Evolutionary conservation across 495 filamentous ascomycete genomes (phyloP).

Genomic region (Xylaria curta): DNA sequence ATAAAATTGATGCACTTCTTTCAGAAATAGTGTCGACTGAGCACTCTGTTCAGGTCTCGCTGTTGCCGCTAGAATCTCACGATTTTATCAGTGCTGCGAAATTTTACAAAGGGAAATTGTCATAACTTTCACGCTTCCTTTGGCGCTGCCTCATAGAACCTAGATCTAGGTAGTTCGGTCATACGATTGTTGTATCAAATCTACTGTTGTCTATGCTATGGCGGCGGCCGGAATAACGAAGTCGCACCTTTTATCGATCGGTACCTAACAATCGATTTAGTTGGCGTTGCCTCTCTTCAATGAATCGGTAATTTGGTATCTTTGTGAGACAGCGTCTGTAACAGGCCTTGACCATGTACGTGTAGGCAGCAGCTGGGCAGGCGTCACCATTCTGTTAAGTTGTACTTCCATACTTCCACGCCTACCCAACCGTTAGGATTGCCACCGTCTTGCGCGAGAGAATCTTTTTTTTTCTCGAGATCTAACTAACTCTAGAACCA

Average conservation of each 20-base stretch:
- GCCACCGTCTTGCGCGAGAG: conserved; percentile 6
- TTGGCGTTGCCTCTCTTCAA: background rate
- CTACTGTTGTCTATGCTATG: background rate
- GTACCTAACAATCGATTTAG: background rate
- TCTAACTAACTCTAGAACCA: conserved; percentile 10
- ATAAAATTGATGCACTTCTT: background rate
- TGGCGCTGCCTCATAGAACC: background rate
- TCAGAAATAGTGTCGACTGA: background rate
- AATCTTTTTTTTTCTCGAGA: background rate
- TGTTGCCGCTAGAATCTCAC: background rate
- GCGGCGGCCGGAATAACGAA: background rate
- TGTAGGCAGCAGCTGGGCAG: background rate
- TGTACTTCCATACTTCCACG: conserved; percentile 1
- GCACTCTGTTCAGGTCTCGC: background rate
- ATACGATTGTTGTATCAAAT: background rate
- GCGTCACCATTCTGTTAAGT: background rate
- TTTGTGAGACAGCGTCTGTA: background rate
- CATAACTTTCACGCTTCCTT: background rate
- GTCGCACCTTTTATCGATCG: background rate
- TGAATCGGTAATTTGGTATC: background rate
- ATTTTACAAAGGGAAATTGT: background rate
- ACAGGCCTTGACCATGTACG: background rate
- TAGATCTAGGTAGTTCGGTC: background rate
- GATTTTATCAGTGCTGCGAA: background rate
- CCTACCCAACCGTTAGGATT: background rate